Base-by-base conservation (phyloP, 2,329 filamentous ascomycete genomes). In the Endocalyx cinctus region DNA sequence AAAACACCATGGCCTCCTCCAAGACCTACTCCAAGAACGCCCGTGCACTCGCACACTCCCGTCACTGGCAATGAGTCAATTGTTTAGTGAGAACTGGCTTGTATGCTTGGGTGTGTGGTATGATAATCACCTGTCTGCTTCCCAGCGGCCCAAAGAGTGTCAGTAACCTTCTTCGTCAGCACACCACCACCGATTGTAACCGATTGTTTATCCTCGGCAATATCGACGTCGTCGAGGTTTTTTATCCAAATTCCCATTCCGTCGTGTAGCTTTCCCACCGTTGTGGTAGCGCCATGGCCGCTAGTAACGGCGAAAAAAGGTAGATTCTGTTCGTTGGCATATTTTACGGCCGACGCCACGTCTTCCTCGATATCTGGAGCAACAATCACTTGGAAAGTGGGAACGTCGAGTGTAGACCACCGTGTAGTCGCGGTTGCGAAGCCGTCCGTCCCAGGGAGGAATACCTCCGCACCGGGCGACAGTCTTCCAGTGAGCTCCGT, bases 1-100 rank as follows among this genome's bases (percentile, higher is more conserved):
- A 74, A 63, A 55, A 63, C 64, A 19, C 75, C 74, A 49, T 75
- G 68, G 4, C 77, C 74, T 34, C 77, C 77, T 3, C 77, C 76
- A 0, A 80, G 64, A 0, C 59, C 70, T 0, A 70, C 72, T 0
- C 67, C 69, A 1, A 70, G 41, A 25, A 60, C 12, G 32, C 68
- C 62, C 17, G 66, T 63, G 41, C 67, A 73, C 44, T 70, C 66
- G 40, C 69, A 72, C 2, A 47, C 54, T 33, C 63, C 64, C 5
- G 63, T 67, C 4, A 63, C 63, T 52, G 38, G 27, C 5, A 12
- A 16, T 13, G 18, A 23, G 20, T 23, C n/a, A 23, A n/a, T 23
- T n/a, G n/a, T 29, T 12, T 4, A 30, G 28, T 25, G 18, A 5
- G 10, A 7, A 12, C 16, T 22, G 15, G 10, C 13, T 8, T n/a